Evolutionary conservation across 495 filamentous ascomycete genomes (phyloP).

Genomic region (Daldinia childiae): DNA sequence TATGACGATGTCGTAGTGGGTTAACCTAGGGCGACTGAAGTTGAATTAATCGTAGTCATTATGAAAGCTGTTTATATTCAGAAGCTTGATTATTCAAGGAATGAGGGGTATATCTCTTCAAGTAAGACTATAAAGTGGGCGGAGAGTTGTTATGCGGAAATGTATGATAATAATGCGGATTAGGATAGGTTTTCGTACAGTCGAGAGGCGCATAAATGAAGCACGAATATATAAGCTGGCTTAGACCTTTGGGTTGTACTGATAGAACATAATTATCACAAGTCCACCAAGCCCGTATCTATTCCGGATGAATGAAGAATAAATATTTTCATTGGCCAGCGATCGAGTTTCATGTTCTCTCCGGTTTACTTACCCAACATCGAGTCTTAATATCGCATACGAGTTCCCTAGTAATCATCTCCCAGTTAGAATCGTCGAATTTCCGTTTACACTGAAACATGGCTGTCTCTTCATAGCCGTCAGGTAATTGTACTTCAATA

Average conservation of each 20-base stretch:
- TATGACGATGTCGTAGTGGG: background rate
- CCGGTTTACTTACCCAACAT: slow-evolving; percentile 15
- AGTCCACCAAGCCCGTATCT: background rate
- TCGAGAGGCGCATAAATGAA: background rate
- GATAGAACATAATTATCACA: background rate
- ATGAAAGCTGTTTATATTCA: background rate
- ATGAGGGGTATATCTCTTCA: no score
- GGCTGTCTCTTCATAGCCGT: slow-evolving; percentile 22
- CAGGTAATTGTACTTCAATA: slow-evolving; percentile 31
- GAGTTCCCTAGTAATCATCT: slow-evolving; percentile 25
- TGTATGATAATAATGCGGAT: background rate
- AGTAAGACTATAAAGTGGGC: no score
- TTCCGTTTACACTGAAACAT: slow-evolving; percentile 19
- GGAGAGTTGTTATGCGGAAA: no score
- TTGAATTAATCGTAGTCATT: background rate
- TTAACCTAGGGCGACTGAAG: background rate
- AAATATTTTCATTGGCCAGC: background rate
- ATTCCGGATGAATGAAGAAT: background rate
- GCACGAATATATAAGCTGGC: background rate
- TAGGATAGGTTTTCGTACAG: background rate
- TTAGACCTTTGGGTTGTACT: background rate
- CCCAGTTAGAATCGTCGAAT: slow-evolving; percentile 9
- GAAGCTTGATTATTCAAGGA: no score
- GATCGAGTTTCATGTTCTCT: background rate
- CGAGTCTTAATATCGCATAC: slow-evolving; percentile 20